Evolutionary conservation across 345 rosid species (phyloP).

Genomic region (Arabidopsis suecica): DNA sequence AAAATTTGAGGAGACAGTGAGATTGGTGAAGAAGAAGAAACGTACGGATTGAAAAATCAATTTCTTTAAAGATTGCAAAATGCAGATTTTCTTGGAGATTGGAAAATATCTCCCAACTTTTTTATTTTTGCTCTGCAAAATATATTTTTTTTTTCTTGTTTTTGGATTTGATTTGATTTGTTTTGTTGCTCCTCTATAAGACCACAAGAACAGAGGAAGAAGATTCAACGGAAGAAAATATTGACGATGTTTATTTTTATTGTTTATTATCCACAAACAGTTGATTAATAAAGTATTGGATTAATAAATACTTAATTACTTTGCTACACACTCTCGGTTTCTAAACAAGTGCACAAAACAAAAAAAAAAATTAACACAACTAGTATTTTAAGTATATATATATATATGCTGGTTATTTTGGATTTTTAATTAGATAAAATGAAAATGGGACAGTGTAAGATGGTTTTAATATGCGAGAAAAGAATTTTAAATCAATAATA

Average conservation of each 20-base stretch:
- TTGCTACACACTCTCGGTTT: neutral
- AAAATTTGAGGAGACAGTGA: neutral
- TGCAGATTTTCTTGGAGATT: conserved; percentile 28
- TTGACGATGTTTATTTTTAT: neutral
- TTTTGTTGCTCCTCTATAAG: neutral
- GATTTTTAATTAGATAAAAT: neutral
- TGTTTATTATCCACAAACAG: neutral
- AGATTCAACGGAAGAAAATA: conserved; percentile 45
- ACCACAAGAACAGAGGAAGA: conserved; percentile 23
- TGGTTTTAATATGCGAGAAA: neutral
- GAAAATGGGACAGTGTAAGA: neutral
- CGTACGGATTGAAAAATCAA: neutral
- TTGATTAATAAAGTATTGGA: neutral
- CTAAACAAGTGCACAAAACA: neutral
- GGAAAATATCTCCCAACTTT: too few relatives aligned
- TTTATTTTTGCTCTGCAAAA: neutral
- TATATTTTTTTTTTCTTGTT: neutral
- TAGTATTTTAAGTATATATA: too few relatives aligned
- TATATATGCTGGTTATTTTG: neutral
- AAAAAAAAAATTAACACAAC: too few relatives aligned
- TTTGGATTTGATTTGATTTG: conserved; percentile 11
- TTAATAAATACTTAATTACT: neutral
- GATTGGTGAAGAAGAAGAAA: conserved; percentile 20
- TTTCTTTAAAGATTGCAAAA: too few relatives aligned
- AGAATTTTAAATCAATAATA: neutral